Conservation (phyloP, 495 filamentous ascomycete genomes). For the Tuber magnatum region DNA sequence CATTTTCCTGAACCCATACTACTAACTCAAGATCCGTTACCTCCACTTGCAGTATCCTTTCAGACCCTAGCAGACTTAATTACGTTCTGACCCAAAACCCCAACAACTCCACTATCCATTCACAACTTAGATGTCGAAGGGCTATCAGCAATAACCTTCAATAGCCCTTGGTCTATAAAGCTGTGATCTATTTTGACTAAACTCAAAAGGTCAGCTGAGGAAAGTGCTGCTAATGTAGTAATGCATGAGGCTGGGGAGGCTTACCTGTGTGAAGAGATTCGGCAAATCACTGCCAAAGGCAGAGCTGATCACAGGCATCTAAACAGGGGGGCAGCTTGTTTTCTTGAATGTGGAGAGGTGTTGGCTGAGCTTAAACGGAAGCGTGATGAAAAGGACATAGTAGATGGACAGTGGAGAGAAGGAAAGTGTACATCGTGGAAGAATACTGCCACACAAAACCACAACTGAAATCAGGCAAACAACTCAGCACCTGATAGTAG, state of each 20-base stretch:
- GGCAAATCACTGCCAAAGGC: not conserved
- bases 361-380: slow-evolving; percentile 11
- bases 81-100: not conserved
- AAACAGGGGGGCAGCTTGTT: slow-evolving; percentile 10
- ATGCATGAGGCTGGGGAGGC: slow-evolving; percentile 5
- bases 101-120: slow-evolving; percentile 1
- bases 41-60: too few species aligned
- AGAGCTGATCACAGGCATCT: slow-evolving; percentile 5
- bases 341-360: slow-evolving; percentile 5
- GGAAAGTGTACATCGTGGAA: too few species aligned
- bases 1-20: not conserved
- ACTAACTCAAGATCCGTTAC: too few species aligned
- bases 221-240: not conserved
- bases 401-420: too few species aligned
- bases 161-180: slow-evolving; percentile 10
- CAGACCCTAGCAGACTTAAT: not conserved
- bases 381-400: not conserved
- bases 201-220: slow-evolving; percentile 10
- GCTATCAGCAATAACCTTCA: not conserved
- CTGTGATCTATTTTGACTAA: not conserved
- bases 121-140: slow-evolving; percentile 6
- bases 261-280: slow-evolving; percentile 9
- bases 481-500: too few species aligned
- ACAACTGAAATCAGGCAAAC: too few species aligned
- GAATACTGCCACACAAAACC: too few species aligned